A percentile compares a stretch with the other conserved stretches of the same genome.
Evolutionary conservation across 2,329 filamentous ascomycete genomes (phyloP).

Genomic region (Cordyceps cicadae): DNA sequence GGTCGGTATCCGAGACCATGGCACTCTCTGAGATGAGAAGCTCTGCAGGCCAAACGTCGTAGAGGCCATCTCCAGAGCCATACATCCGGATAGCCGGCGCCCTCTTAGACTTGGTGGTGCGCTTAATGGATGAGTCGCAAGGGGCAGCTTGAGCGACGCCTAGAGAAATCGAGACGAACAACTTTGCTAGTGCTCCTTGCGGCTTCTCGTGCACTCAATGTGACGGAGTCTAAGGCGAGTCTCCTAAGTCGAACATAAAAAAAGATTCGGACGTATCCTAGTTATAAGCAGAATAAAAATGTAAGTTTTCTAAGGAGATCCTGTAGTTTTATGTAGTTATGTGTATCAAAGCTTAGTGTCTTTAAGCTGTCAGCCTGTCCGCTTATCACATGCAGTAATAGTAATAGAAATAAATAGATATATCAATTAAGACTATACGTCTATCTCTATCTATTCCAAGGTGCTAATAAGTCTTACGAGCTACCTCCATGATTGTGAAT

Average conservation of each 20-base stretch:
- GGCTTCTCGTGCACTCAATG: no score
- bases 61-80: conserved; percentile 74
- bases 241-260: conserved; percentile 42
- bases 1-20: conserved; percentile 16
- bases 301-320: background rate
- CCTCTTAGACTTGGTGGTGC: no score
- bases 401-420: background rate
- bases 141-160: conserved; percentile 24
- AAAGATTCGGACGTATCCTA: conserved; percentile 16
- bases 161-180: conserved; percentile 76
- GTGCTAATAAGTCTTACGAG: background rate
- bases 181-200: conserved; percentile 42
- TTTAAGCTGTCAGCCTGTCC: no score
- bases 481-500: background rate
- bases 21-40: conserved; percentile 35
- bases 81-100: no score
- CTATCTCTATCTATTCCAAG: no score
- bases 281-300: background rate
- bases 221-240: no score
- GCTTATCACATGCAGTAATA: background rate
- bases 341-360: background rate
- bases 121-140: background rate
- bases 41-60: conserved; percentile 38
- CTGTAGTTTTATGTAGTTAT: no score
- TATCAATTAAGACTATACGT: no score